Conservation (phyloP, 78 protist genomes). For the Dictyostelium purpureum region DNA sequence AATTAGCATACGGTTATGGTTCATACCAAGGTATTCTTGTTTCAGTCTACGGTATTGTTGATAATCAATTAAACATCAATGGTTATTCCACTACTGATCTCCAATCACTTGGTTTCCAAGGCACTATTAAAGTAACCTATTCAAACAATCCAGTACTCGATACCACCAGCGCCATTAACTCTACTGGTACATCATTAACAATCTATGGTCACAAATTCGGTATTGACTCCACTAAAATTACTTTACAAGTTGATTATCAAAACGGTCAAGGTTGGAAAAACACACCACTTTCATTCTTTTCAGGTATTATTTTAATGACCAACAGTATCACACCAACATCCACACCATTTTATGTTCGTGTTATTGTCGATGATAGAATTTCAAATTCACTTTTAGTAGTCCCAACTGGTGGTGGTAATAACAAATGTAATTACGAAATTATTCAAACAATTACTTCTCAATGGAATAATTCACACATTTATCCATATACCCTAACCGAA, state of each 20-base stretch:
- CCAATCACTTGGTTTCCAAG: neutral
- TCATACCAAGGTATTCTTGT: neutral
- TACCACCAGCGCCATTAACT: neutral
- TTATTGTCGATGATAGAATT: neutral
- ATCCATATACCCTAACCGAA: neutral
- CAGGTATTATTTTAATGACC: slow-evolving; percentile 18
- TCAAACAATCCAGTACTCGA: neutral
- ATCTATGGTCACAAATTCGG: slow-evolving; percentile 26
- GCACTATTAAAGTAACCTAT: neutral
- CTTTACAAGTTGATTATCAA: slow-evolving; percentile 2
- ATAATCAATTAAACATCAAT: slow-evolving; percentile 20
- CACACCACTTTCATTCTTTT: neutral
- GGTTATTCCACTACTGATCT: slow-evolving; percentile 15
- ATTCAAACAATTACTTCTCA: neutral
- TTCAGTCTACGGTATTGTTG: slow-evolving; percentile 41
- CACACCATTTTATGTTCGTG: slow-evolving; percentile 23
- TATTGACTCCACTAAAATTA: neutral
- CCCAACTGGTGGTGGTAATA: neutral
- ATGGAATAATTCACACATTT: slow-evolving; percentile 23
- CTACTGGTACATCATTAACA: neutral
- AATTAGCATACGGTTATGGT: slow-evolving; percentile 60
- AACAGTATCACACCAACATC: neutral
- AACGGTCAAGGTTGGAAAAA: slow-evolving; percentile 30
- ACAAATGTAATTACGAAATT: neutral
- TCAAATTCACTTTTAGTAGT: neutral